Conservation (phyloP, 1,139 yeast species). For the Saccharomyces hybrid region DNA sequence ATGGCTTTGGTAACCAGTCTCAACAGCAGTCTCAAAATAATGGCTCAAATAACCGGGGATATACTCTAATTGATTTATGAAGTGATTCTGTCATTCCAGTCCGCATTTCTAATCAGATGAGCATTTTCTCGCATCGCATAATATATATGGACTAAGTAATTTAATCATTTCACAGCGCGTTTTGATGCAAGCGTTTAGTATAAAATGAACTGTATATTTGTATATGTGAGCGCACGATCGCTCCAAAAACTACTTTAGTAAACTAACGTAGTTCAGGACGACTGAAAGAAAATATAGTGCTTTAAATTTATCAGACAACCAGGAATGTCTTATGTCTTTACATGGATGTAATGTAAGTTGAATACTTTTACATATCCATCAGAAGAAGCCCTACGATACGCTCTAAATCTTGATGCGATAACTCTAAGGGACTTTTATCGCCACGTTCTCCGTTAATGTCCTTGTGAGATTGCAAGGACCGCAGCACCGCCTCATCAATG, state of each 20-base stretch:
- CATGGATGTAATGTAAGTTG: too few relatives aligned
- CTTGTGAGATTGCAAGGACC: constrained; percentile 47
- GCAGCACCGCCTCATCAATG: constrained; percentile 53
- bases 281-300: background rate
- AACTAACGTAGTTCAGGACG: background rate
- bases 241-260: background rate
- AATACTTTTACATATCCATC: constrained; percentile 23
- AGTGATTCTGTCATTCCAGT: background rate
- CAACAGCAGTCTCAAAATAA: constrained; percentile 32
- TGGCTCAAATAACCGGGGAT: constrained; percentile 12
- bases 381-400: constrained; percentile 27
- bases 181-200: background rate
- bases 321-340: background rate
- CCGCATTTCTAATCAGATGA: background rate
- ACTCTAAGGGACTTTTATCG: constrained; percentile 27
- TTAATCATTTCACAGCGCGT: background rate
- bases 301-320: background rate
- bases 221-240: background rate
- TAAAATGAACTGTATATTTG: background rate
- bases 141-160: background rate
- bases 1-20: constrained; percentile 77
- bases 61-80: constrained; percentile 10
- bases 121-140: background rate
- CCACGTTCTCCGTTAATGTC: constrained; percentile 34
- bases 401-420: constrained; percentile 27